Conservation (phyloP, 2,329 filamentous ascomycete genomes). For the Trichoderma simmonsii region DNA sequence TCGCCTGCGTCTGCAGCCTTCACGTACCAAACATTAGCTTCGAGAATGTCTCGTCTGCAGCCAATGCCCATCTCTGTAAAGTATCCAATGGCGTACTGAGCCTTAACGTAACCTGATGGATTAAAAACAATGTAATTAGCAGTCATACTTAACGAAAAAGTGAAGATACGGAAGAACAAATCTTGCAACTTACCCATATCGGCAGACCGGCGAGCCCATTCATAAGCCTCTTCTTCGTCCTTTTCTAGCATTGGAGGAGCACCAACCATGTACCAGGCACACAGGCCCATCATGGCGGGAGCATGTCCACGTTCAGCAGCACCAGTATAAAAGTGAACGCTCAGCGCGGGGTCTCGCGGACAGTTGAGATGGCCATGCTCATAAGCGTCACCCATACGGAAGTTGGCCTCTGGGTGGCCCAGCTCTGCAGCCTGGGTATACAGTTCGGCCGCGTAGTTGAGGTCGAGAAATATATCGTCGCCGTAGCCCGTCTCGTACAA, state of each 20-base stretch:
- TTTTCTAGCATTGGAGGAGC: conserved; percentile 89
- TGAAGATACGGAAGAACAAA: not conserved
- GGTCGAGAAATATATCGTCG: conserved; percentile 89
- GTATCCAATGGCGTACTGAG: conserved; percentile 94
- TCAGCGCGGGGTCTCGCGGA: conserved; percentile 85
- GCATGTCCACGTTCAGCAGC: conserved; percentile 83
- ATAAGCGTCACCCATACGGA: conserved; percentile 91
- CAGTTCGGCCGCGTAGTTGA: conserved; percentile 84
- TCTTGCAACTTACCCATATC: conserved; percentile 64
- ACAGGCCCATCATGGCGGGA: conserved; percentile 94
- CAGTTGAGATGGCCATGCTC: conserved; percentile 87
- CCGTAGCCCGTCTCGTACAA: conserved; percentile 93
- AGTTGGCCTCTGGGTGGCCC: conserved; percentile 81
- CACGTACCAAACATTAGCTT: conserved; percentile 98
- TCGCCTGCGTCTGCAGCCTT: conserved; percentile 90
- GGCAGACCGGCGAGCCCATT: conserved; percentile 88
- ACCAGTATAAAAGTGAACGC: conserved; percentile 94
- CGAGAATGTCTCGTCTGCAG: conserved; percentile 87
- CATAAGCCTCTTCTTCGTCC: conserved; percentile 93
- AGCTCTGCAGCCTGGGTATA: conserved; percentile 93
- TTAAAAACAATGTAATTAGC: conserved; percentile 16
- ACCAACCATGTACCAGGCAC: conserved; percentile 97
- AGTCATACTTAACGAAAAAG: not conserved
- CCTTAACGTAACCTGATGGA: conserved; percentile 60
- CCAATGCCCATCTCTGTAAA: conserved; percentile 99